Base-by-base conservation (phyloP, 192 early-diverging fungal species). In the Coemansia sp. region DNA sequence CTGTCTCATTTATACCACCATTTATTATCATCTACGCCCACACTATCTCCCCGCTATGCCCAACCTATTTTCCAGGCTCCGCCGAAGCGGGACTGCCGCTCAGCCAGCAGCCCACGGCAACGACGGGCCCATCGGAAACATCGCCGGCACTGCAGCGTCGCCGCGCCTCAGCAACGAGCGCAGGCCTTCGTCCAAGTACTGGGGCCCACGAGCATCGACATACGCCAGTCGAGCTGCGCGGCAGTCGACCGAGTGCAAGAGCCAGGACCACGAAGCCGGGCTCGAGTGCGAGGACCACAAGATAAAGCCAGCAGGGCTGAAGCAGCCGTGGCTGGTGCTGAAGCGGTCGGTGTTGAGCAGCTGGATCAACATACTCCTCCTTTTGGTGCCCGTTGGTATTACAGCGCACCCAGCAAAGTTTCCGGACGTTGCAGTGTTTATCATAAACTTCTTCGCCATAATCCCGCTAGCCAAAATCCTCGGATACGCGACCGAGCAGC, bases 361-460 rank as follows among this genome's bases (percentile, higher is more conserved):
- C 41, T 86, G 77, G 65, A 66, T 94, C 74, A 93, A 96, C 77
- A 27, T 90, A 10, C 74, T 93, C 1, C 74, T 95, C 14, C 25
- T 93, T 0, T 90, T 96, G 39, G 85, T 94, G 7, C 94, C 94
- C 1, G 81, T 98, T 8, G 96, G 90, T 8, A 84, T 96, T 27
- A 62, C 90, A 0, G 84, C 91, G 35, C 81, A 76, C 35, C 65
- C 77, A 22, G 72, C 90, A 37, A 71, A 87, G 25, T 94, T 92
- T 86, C 68, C 79, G 15, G 87, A 90, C 38, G 85, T 87, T 38
- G 69, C 87, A 9, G 72, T 88, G 1, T 98, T 98, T 65, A 57
- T 86, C 19, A 81, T 95, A 43, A 98, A 97, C 86, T 95, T 98
- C 46, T 86, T 94, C 25, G 96, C 93, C 6, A 94, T 97, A 45